Evolutionary conservation across 768 basidiomycete genomes (phyloP).

Genomic region (Boletellus sp.): DNA sequence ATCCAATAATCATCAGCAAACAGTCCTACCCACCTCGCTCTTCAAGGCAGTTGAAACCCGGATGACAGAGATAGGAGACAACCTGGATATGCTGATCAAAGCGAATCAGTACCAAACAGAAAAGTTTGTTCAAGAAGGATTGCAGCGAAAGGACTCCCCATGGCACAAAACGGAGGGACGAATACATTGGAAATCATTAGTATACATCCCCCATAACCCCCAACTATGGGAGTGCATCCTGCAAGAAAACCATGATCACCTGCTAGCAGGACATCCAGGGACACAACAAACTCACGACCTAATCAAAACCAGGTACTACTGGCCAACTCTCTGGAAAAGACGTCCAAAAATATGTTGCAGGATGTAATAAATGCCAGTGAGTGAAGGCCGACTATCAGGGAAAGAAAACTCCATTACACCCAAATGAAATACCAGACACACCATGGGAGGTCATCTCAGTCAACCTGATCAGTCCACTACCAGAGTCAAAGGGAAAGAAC

Average conservation of each 20-base stretch:
- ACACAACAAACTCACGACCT: not conserved
- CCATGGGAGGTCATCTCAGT: not conserved
- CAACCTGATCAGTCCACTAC: not conserved
- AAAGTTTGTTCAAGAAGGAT: not conserved
- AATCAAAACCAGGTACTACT: not conserved
- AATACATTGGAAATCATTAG: not conserved
- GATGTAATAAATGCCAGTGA: not conserved
- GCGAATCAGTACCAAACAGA: not conserved
- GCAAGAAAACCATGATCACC: not conserved
- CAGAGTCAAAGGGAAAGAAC: too few species aligned
- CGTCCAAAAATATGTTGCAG: not conserved
- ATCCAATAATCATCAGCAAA: too few species aligned
- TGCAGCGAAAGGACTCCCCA: not conserved
- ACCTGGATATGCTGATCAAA: too few species aligned
- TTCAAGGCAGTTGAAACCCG: too few species aligned
- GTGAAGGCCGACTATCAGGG: too few species aligned
- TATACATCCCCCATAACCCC: not conserved
- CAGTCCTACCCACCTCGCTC: too few species aligned
- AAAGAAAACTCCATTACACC: not conserved
- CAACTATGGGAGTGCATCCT: not conserved
- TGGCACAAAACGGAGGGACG: not conserved
- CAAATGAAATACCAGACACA: rapidly evolving
- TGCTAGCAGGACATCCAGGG: conserved; percentile 17
- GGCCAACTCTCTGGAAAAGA: not conserved
- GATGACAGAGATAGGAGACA: too few species aligned